Evolutionary conservation across 2,329 filamentous ascomycete genomes (phyloP), one percentile per base, ranked within the genome.

Genomic region (Colletotrichum orchidophilum): DNA sequence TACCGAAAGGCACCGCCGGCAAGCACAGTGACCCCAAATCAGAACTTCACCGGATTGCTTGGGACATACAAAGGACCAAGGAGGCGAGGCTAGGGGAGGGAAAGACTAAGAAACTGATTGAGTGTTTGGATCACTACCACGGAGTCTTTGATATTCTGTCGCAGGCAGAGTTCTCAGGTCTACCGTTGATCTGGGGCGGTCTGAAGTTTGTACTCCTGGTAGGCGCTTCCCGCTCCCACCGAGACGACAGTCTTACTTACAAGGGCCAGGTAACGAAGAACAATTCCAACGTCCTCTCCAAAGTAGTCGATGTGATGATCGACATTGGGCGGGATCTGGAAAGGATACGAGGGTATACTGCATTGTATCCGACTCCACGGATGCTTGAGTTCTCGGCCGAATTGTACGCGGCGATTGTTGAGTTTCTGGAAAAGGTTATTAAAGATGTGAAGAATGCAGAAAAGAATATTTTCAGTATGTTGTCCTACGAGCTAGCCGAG

Each of bases 111-210:
- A 67, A 58, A 46, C 74, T 78, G 18, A 71, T 78, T 49, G 75
- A 76, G 42, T 69, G 74, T 3, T 15, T 77, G 15, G 72, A 75
- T 39, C 71, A 75, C 52, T 76, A 76, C 57, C 73, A 73, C 5
- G 75, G 74, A 15, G 75, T 76, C 9, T 77, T 78, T 57, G 76
- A 77, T 29, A 77, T 77, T 11, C 68, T 78, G 1, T 75, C 73
- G 1, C 77, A 78, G 50, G 73, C 74, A 3, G 75, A 76, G 31
- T 76, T 76, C 55, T 65, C 70, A 13, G 77, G 75, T 12, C 60
- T 77, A 61, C 74, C 76, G 5, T 65, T 77, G 15, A 73, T 78
- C 21, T 78, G 76, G 76, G 76, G 77, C 2, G 73, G 67, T 3
- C 21, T 75, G 42, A 75, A 75, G 35, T 66, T 75, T 29, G 63